Conservation (phyloP, 257 asterid species). For the Scutellaria barbata region DNA sequence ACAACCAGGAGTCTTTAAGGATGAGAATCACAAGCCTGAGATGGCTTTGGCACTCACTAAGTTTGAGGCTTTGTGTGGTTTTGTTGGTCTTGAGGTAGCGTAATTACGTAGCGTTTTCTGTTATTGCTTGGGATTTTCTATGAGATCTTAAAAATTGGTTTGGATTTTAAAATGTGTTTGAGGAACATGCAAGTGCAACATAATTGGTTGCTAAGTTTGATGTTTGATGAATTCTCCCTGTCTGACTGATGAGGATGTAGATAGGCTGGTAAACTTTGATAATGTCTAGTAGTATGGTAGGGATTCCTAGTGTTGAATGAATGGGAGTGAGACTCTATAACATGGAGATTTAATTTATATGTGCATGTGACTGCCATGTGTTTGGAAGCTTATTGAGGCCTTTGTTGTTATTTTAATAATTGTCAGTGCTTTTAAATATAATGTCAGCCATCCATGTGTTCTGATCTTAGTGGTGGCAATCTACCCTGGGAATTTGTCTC, state of each 20-base stretch:
- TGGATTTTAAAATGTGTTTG: not conserved
- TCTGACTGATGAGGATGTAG: constrained; percentile 15
- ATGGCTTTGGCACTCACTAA: constrained; percentile 91
- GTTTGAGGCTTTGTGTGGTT: constrained; percentile 90
- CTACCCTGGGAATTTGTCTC: not conserved
- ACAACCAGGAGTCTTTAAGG: constrained; percentile 75
- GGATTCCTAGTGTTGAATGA: constrained; percentile 12
- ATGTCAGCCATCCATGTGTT: constrained; percentile 12
- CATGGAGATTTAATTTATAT: constrained; percentile 18
- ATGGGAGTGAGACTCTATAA: not conserved
- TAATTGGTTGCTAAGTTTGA: not conserved
- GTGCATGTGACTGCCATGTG: constrained; percentile 32
- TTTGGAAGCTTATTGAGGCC: constrained; percentile 18
- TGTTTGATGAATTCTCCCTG: not conserved
- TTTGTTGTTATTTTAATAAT: not conserved
- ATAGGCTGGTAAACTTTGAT: constrained; percentile 23
- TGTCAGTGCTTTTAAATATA: constrained; percentile 6
- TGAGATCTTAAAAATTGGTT: constrained; percentile 26
- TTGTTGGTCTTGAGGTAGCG: constrained; percentile 72
- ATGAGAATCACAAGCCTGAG: constrained; percentile 98
- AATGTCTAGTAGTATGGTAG: not conserved
- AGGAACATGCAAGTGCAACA: not conserved
- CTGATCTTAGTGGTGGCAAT: constrained; percentile 10
- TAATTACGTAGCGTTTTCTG: not conserved
- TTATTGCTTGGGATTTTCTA: constrained; percentile 1